phyloP scores from a whole-genome alignment of 495 filamentous ascomycete genomes.

The Penicillium samsonianum region DNA sequence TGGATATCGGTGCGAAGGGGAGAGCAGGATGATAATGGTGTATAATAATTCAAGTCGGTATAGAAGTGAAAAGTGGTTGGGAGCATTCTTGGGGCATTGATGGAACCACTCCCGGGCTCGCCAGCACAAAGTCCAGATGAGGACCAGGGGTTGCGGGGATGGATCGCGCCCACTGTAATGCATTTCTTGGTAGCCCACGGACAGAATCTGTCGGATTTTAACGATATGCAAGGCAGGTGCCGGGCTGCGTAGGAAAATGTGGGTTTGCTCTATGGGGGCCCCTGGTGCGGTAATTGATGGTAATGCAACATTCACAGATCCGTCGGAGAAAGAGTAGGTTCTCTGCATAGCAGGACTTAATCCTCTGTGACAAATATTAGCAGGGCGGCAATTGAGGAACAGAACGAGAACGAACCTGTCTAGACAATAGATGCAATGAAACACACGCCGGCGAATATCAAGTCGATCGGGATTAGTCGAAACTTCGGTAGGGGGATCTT shows the following conservation, averaged over 20 bases:
- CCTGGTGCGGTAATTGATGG: conserved; percentile 38
- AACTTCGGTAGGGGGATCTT: conserved; percentile 73
- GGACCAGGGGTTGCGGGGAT: conserved; percentile 57
- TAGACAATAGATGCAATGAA: conserved; percentile 81
- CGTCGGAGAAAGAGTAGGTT: conserved; percentile 89
- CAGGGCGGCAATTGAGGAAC: background rate
- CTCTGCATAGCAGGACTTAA: conserved; percentile 78
- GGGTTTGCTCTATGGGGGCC: conserved; percentile 35
- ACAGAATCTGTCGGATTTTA: conserved; percentile 74
- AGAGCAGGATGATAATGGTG: conserved; percentile 79
- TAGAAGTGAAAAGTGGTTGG: conserved; percentile 61
- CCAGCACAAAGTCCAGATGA: conserved; percentile 63
- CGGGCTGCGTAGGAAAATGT: conserved; percentile 53
- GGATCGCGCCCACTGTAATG: conserved; percentile 69
- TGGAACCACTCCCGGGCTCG: conserved; percentile 68
- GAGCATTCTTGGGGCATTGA: conserved; percentile 57
- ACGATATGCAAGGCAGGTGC: conserved; percentile 63
- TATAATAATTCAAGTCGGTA: conserved; percentile 83
- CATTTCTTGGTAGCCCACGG: conserved; percentile 77
- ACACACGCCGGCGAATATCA: conserved; percentile 75
- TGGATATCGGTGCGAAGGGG: conserved; percentile 68
- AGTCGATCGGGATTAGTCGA: conserved; percentile 61
- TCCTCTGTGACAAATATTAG: conserved; percentile 51
- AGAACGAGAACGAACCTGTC: conserved; percentile 63
- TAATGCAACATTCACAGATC: conserved; percentile 71